Evolutionary conservation across 768 basidiomycete genomes (phyloP).

Genomic region (Naganishia kalamii): DNA sequence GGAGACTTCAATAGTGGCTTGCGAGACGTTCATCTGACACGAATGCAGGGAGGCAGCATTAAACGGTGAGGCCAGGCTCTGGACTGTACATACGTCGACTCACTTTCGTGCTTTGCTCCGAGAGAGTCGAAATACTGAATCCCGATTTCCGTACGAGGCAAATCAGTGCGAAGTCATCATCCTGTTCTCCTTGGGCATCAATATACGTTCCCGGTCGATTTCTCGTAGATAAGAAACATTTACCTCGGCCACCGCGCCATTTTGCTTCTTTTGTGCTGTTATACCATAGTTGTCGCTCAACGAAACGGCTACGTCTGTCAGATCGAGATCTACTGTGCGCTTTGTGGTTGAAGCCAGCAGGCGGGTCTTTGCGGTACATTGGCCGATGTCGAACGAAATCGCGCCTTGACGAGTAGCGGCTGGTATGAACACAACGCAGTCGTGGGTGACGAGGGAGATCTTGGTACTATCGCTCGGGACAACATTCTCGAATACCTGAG

Average conservation of each 20-base stretch:
- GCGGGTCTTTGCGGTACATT: not conserved
- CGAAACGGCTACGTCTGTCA: conserved; percentile 3
- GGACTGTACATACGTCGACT: not conserved
- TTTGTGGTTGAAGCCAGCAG: not conserved
- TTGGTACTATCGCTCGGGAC: conserved; percentile 80
- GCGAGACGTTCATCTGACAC: not conserved
- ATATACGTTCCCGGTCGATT: not conserved
- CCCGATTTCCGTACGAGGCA: not conserved
- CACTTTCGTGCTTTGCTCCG: not conserved
- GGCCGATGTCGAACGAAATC: conserved; percentile 14
- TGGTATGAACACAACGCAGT: conserved; percentile 61
- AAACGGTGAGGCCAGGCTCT: not conserved
- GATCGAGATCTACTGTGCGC: not conserved
- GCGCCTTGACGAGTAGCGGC: conserved; percentile 44
- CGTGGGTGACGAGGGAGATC: conserved; percentile 59
- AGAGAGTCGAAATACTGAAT: not conserved
- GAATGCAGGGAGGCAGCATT: not conserved
- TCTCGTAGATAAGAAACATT: not conserved
- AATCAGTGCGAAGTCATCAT: not conserved
- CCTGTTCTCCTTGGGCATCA: not conserved
- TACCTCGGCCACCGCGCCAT: not conserved
- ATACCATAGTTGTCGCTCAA: not conserved
- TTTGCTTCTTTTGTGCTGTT: not conserved
- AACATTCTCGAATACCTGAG: conserved; percentile 81
- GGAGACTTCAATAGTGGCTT: not conserved